Conservation (phyloP, 2,329 filamentous ascomycete genomes). For the Scedosporium minutisporum region DNA sequence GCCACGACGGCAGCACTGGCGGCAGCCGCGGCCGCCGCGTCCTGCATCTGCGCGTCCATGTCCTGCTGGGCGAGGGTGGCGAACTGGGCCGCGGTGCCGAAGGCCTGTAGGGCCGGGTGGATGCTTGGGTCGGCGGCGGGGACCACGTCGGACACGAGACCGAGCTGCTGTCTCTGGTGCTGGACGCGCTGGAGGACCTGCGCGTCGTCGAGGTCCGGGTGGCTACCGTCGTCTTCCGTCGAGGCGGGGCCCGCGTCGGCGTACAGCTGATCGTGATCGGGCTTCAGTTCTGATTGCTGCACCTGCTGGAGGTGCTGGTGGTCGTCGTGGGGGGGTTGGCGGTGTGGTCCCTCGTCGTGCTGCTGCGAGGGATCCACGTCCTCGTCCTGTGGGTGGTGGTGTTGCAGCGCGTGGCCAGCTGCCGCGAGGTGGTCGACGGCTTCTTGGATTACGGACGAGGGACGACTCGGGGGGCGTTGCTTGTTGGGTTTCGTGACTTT, state of each 20-base stretch:
- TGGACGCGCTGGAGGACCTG: slow-evolving; percentile 10
- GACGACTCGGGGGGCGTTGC: slow-evolving; percentile 12
- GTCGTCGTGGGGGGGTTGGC: slow-evolving; percentile 8
- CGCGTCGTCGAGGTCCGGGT: slow-evolving; percentile 8
- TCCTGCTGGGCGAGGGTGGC: slow-evolving; percentile 9
- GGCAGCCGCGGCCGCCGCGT: slow-evolving; percentile 8
- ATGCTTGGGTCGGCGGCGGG: slow-evolving; percentile 16
- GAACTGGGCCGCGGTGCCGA: slow-evolving; percentile 10
- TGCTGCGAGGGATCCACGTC: slow-evolving; percentile 6
- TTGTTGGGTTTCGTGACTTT: slow-evolving; percentile 32
- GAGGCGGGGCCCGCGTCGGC: slow-evolving; percentile 12
- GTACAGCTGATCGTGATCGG: slow-evolving; percentile 14
- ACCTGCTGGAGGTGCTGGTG: slow-evolving; percentile 6
- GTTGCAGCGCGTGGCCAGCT: slow-evolving; percentile 9
- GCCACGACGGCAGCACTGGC: slow-evolving; percentile 5
- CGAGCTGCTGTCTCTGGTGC: slow-evolving; percentile 13
- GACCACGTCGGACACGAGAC: slow-evolving; percentile 22
- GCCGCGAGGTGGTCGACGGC: slow-evolving; percentile 20
- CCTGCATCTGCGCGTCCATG: slow-evolving; percentile 15
- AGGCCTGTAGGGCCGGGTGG: slow-evolving; percentile 16
- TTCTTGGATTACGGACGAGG: slow-evolving; percentile 20
- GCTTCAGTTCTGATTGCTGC: slow-evolving; percentile 8
- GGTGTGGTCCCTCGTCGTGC: slow-evolving; percentile 11
- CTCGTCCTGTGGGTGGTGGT: slow-evolving; percentile 11
- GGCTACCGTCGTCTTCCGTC: slow-evolving; percentile 4